Evolutionary conservation across 176 grass and related monocot genomes (phyloP), one percentile per base, ranked within the genome.

Genomic region (Cenchrus purpureus): DNA sequence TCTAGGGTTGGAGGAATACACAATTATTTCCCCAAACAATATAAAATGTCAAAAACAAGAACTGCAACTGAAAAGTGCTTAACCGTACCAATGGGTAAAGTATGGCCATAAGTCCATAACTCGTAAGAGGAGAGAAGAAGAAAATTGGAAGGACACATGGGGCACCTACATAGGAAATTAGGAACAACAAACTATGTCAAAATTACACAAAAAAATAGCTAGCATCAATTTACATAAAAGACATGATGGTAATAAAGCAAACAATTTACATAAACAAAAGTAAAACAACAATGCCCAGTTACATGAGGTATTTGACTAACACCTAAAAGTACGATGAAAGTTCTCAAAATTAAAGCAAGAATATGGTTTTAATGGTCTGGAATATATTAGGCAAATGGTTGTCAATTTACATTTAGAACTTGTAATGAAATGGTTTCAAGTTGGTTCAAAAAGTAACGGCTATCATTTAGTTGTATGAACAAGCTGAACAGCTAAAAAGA

Each of bases 41-140:
- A 82, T 46, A 58, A 71, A 28, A 83, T 53, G 49, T 63, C 13
- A 80, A 85, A 62, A 82, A 45, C 10, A 59, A 82, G 16, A 31
- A 82, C 52, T 54, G 25, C 15, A 73, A 50, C 7, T 32, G 44
- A 67, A 68, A 74, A 43, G 62, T 64, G 71, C 52, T 84, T 79
- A 42, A 66, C 25, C 89, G 9, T 99, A 99, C 97, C 89, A 99
- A 83, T 17, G 97, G 97, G 83, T 99, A 99, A 72, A 99, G 93
- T 76, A 99, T 89, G 78, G 89, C 97, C 83, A 99, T 92, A 64
- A 96, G 84, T 79, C 91, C 97, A 89, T 95, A 92, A 80, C 93
- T 94, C 65, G 86, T 85, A 88, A 96, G 93, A 45, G 87, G 86
- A 86, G 93, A 94, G 49, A 99, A 89, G 85, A 99, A 96, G 86